Percentiles rank a stretch among this genome's conserved stretches.
phyloP scores from a whole-genome alignment of 148 eudicot species.

The Chenopodium quinoa region DNA sequence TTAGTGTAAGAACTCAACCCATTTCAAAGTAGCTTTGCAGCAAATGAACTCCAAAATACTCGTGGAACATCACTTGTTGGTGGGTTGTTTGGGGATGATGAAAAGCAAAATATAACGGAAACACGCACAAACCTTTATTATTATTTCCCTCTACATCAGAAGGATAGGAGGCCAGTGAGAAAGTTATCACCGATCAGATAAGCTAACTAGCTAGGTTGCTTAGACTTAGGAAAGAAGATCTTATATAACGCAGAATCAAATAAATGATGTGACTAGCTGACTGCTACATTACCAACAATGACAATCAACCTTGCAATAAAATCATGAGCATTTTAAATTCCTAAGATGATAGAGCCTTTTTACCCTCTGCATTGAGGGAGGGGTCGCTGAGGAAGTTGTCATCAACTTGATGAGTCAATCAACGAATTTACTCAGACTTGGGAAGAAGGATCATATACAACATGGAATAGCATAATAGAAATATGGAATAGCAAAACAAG shows the following conservation, averaged over 20 bases:
- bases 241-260: too few relatives aligned
- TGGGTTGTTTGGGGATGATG: not conserved
- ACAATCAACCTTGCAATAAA: not conserved
- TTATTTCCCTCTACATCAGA: not conserved
- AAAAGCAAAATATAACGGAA: not conserved
- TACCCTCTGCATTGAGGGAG: not conserved
- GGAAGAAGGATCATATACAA: not conserved
- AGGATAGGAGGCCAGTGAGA: not conserved
- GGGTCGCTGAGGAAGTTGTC: not conserved
- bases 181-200: not conserved
- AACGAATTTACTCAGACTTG: not conserved
- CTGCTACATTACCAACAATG: too few relatives aligned
- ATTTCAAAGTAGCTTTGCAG: not conserved
- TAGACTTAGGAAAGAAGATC: not conserved
- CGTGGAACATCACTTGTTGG: not conserved
- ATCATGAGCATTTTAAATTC: not conserved
- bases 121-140: not conserved
- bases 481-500: too few relatives aligned
- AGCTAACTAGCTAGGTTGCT: not conserved
- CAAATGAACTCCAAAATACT: not conserved
- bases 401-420: not conserved
- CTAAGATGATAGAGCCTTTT: too few relatives aligned
- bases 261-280: too few relatives aligned
- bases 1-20: not conserved
- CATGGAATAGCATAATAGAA: not conserved